Evolutionary conservation across 1,139 yeast genomes (phyloP), one percentile per base, ranked within the genome.

Genomic region (Scheffersomyces cryptocercus): DNA sequence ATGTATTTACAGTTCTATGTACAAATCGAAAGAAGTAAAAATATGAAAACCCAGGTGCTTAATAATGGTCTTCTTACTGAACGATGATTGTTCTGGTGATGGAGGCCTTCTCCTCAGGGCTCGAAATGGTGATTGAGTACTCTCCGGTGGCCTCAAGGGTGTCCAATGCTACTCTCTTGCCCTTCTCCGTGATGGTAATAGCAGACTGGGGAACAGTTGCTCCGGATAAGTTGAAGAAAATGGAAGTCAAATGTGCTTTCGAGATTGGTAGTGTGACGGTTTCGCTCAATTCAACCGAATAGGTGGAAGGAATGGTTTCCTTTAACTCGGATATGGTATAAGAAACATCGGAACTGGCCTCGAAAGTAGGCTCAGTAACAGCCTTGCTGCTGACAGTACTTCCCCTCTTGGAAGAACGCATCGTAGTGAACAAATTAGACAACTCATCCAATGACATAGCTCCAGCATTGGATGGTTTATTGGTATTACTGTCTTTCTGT

Each of bases 391-490:
- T n/a, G 5, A 35, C 31, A 11, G 40, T n/a, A 13, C 38, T 24
- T 16, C 42, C 28, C n/a, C 41, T 44, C 36, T 53, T 48, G 20
- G 52, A 42, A 35, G 41, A 46, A 36, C 60, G 53, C 66, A 68
- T 63, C 40, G 55, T 52, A 37, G 59, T 59, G 51, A 74, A 72
- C 48, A 74, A 64, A 40, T 46, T 53, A 5, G 75, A 63, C 50
- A 74, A 70, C 47, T 73, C 76, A 38, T 67, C 67, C 44, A 70
- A 58, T 1, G 77, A 67, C 62, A 72, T 57, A n/a, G 74, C 66
- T 11, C 58, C 44, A 39, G 59, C 44, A 40, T 46, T 46, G 13
- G 47, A 28, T 10, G 41, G 39, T 11, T 41, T 41, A 11, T 40
- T 15, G 14, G 37, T 16, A n/a, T 38, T 28, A 8, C 37, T 30